These are phyloP conservation scores for Wallacemonas sp. DNA, from an alignment of 208 protist species.

Conservation along the genomic window DNA sequence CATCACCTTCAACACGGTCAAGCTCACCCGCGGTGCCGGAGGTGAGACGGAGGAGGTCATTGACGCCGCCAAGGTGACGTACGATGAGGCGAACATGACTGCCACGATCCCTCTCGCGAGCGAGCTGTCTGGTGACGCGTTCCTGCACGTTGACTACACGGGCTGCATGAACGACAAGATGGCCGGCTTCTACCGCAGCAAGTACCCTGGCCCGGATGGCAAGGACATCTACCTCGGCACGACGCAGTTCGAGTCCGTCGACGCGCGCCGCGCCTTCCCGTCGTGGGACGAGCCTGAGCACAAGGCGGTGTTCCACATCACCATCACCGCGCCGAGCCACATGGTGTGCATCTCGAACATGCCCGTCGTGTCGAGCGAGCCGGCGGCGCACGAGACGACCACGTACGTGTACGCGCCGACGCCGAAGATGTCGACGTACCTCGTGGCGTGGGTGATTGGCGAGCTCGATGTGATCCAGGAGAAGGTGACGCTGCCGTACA, in stretches of 20 bases:
- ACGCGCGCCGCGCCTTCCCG: constrained; percentile 91
- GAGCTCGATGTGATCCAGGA: constrained; percentile 74
- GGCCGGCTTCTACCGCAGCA: constrained; percentile 92
- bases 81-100: constrained; percentile 27
- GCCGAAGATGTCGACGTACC: constrained; percentile 95
- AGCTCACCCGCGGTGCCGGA: constrained; percentile 26
- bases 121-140: constrained; percentile 27
- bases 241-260: constrained; percentile 94
- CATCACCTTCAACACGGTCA: constrained; percentile 43
- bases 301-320: constrained; percentile 94
- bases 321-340: constrained; percentile 83
- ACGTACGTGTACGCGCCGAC: constrained; percentile 79
- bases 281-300: constrained; percentile 96
- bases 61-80: constrained; percentile 17
- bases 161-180: constrained; percentile 93
- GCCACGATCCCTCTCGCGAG: constrained; percentile 25
- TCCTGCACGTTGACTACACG: constrained; percentile 80
- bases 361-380: constrained; percentile 19
- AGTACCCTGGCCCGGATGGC: constrained; percentile 82
- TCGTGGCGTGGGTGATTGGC: constrained; percentile 94
- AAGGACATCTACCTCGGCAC: constrained; percentile 58
- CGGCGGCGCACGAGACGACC: constrained; percentile 19
- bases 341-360: constrained; percentile 93
- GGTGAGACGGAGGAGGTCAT: neutral
- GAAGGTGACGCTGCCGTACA: constrained; percentile 11